Conservation (phyloP, 495 filamentous ascomycete species). For the Xanthoparmelia taractica region DNA sequence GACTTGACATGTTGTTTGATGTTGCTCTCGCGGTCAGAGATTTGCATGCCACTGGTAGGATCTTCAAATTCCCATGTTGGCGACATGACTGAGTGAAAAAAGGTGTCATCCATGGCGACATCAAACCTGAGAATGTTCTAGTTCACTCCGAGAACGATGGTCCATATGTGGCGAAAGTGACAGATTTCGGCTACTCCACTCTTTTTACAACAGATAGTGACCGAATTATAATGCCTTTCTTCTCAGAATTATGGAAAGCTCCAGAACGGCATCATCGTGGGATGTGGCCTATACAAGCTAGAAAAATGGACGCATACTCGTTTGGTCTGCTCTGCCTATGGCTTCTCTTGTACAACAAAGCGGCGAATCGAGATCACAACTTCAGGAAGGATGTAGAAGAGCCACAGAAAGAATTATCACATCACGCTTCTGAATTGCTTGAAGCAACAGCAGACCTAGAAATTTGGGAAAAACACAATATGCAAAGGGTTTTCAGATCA, state of each 20-base stretch:
- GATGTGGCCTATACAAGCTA: conserved; percentile 4
- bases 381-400: conserved; percentile 10
- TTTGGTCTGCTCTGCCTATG: conserved; percentile 16
- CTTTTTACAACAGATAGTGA: conserved; percentile 5
- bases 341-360: conserved; percentile 12
- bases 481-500: background rate
- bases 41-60: conserved; percentile 22
- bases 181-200: conserved; percentile 13
- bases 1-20: conserved; percentile 20
- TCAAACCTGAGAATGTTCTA: background rate
- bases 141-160: conserved; percentile 4
- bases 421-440: background rate
- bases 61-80: conserved; percentile 3
- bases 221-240: background rate
- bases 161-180: no score
- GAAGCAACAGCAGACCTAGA: background rate
- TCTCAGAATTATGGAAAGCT: conserved; percentile 8
- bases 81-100: background rate
- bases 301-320: conserved; percentile 15
- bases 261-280: conserved; percentile 7
- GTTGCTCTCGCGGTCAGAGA: conserved; percentile 22
- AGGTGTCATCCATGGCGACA: conserved; percentile 10
- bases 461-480: background rate
- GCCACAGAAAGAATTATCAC: background rate
- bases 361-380: background rate